These are phyloP conservation scores for Coccomyxa subellipsoidea DNA, from an alignment of 163 green algal genomes.

Conservation along the genomic window DNA sequence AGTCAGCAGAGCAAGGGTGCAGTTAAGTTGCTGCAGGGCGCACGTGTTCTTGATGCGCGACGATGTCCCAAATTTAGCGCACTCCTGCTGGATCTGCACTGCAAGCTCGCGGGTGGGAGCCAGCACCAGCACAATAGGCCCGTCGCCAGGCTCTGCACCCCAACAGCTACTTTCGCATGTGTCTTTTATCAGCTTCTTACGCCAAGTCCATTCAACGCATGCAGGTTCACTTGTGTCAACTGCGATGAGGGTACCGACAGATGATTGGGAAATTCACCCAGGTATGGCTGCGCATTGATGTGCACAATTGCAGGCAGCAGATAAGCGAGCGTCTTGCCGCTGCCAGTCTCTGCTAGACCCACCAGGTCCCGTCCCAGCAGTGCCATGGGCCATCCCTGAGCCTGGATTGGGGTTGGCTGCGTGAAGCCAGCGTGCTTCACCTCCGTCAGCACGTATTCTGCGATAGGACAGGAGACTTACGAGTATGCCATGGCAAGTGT, in stretches of 20 bases:
- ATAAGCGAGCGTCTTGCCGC: conserved; percentile 95
- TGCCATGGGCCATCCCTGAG: conserved; percentile 95
- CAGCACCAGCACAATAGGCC: conserved; percentile 84
- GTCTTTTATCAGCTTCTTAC: too few relatives aligned
- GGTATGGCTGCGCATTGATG: conserved; percentile 88
- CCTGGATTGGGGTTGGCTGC: conserved; percentile 91
- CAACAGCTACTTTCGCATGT: neutral
- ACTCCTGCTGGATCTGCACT: conserved; percentile 94
- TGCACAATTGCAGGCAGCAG: conserved; percentile 95
- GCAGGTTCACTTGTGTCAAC: too few relatives aligned
- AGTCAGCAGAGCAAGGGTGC: too few relatives aligned
- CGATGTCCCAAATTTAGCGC: conserved; percentile 83
- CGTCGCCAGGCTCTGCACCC: conserved; percentile 42
- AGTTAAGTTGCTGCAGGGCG: too few relatives aligned
- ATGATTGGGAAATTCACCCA: conserved; percentile 40
- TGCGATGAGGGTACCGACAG: too few relatives aligned
- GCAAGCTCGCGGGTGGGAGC: conserved; percentile 89
- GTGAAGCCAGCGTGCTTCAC: conserved; percentile 76
- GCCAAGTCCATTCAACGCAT: too few relatives aligned
- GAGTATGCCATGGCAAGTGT: too few relatives aligned
- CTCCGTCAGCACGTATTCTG: conserved; percentile 54
- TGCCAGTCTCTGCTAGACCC: conserved; percentile 93
- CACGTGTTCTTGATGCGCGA: conserved; percentile 88
- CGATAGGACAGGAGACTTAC: neutral
- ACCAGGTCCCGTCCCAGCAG: conserved; percentile 92